These are phyloP conservation scores for Cynanchum wilfordii DNA, from an alignment of 257 asterid species.

Conservation along the genomic window DNA sequence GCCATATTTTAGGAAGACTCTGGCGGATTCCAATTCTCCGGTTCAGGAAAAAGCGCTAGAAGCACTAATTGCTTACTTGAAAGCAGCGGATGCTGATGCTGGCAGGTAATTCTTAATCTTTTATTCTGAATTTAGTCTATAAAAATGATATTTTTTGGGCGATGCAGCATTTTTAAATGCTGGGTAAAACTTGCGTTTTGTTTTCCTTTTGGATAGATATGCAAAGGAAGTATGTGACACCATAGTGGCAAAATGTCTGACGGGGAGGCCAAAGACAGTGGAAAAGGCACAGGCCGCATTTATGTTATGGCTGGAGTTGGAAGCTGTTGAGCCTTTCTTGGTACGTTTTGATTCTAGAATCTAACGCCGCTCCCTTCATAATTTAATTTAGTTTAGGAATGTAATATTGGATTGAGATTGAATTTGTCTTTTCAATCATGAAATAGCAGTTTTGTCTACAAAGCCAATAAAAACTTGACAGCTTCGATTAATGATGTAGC, in stretches of 20 bases:
- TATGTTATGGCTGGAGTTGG: conserved; percentile 95
- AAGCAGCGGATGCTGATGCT: conserved; percentile 93
- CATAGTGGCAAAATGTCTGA: conserved; percentile 83
- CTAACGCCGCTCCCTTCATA: conserved; percentile 3
- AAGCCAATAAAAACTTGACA: neutral
- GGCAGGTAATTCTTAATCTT: conserved; percentile 55
- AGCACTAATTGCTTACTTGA: conserved; percentile 85
- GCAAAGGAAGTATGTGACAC: conserved; percentile 97
- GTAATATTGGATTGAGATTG: neutral
- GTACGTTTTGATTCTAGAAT: conserved; percentile 38
- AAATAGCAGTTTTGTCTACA: neutral
- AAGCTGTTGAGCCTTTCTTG: conserved; percentile 91
- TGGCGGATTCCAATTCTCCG: conserved; percentile 93
- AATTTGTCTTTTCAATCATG: neutral
- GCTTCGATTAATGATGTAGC: neutral
- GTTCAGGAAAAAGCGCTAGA: conserved; percentile 99
- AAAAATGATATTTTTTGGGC: conserved; percentile 1
- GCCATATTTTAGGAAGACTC: conserved; percentile 69
- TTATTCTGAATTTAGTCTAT: conserved; percentile 1
- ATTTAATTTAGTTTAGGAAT: neutral
- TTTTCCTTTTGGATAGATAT: conserved; percentile 37
- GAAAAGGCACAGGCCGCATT: conserved; percentile 88
- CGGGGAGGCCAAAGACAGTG: conserved; percentile 97
- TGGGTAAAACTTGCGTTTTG: conserved; percentile 7
- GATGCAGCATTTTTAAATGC: neutral